phyloP scores from a whole-genome alignment of 1,139 yeast genomes.

The Wickerhamiella infanticola region DNA sequence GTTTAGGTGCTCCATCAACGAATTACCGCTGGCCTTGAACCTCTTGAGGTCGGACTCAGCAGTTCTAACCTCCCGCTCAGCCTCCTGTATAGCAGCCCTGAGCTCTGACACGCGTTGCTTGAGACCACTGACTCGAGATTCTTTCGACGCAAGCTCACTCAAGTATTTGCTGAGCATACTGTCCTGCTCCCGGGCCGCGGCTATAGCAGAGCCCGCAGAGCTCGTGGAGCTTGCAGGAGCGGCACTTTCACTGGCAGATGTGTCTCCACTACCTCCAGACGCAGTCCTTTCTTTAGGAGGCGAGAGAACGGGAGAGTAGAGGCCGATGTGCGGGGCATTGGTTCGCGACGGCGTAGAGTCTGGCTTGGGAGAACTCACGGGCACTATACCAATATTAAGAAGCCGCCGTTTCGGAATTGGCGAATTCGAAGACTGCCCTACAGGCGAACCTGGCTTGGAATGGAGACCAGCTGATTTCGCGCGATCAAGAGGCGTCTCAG shows the following conservation, averaged over 20 bases:
- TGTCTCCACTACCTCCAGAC: background rate
- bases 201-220: background rate
- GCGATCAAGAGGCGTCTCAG: no score
- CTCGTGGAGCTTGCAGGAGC: background rate
- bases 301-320: background rate
- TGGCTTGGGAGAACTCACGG: background rate
- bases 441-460: no score
- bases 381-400: background rate
- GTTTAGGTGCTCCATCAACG: conserved; percentile 4
- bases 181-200: background rate
- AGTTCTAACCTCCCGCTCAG: conserved; percentile 8
- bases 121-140: conserved; percentile 9
- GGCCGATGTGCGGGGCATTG: background rate
- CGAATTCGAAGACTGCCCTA: background rate
- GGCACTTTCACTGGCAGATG: background rate
- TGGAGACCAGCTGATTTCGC: no score
- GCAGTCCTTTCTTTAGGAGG: background rate
- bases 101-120: conserved; percentile 3
- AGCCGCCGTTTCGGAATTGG: background rate
- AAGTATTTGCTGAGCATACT: conserved; percentile 1
- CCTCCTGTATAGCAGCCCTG: conserved; percentile 7
- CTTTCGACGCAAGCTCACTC: conserved; percentile 9
- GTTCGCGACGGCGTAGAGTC: background rate
- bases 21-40: conserved; percentile 7
- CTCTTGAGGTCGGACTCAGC: conserved; percentile 10